A percentile compares a stretch with the other conserved stretches of the same genome.
Evolutionary conservation across 2,329 filamentous ascomycete species (phyloP).

Genomic region (Coniochaeta ligniaria): DNA sequence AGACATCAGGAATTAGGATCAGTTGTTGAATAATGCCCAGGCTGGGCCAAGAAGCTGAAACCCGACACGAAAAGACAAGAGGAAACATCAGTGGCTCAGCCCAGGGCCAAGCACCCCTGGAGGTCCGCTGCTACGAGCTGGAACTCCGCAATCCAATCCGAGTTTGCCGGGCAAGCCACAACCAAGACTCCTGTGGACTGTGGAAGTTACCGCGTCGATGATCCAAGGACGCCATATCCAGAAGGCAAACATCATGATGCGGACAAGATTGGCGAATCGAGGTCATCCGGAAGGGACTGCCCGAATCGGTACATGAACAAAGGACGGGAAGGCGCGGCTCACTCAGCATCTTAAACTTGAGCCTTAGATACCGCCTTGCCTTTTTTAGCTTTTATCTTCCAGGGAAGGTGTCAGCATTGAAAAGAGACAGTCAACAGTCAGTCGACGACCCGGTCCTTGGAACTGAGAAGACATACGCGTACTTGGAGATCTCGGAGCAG

Average conservation of each 20-base stretch:
- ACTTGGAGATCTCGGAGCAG: neutral
- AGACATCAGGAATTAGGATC: too few species aligned
- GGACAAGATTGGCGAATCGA: too few species aligned
- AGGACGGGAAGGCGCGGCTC: too few species aligned
- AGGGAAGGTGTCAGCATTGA: too few species aligned
- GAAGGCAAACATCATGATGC: neutral
- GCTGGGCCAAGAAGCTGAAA: neutral
- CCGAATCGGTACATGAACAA: too few species aligned
- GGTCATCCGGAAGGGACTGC: too few species aligned
- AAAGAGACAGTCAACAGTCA: too few species aligned
- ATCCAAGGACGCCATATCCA: too few species aligned
- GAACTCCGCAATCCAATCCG: neutral
- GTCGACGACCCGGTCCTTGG: neutral
- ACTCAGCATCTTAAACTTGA: too few species aligned
- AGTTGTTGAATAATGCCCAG: neutral
- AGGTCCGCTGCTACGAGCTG: neutral
- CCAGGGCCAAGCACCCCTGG: neutral
- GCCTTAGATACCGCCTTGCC: too few species aligned
- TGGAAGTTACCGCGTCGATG: neutral
- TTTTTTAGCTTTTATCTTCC: too few species aligned
- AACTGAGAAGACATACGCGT: neutral
- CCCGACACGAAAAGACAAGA: neutral
- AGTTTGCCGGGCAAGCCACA: neutral
- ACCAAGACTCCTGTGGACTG: too few species aligned
- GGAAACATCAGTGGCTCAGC: neutral